Evolutionary conservation across 768 basidiomycete genomes (phyloP).

Genomic region (Tricholoma terreum): DNA sequence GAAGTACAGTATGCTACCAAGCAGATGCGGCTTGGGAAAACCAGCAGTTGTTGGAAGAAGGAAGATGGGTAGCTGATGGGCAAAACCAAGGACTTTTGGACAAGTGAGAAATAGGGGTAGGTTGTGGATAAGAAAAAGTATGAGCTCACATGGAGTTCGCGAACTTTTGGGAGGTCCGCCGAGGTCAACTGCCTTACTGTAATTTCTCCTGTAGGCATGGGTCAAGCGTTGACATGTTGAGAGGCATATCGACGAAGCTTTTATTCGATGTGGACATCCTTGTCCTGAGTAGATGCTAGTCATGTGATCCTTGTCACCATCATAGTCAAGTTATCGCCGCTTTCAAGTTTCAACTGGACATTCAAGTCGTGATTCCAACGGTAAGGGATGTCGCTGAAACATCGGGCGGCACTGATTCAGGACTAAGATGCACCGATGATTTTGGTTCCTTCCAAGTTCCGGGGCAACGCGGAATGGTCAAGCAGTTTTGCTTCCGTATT

Average conservation of each 20-base stretch:
- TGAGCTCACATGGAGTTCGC: slow-evolving; percentile 40
- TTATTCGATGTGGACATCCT: background rate
- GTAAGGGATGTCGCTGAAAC: background rate
- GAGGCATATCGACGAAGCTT: background rate
- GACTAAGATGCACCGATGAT: background rate
- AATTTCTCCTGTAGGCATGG: slow-evolving; percentile 22
- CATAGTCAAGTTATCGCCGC: too few species aligned
- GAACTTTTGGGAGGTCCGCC: slow-evolving; percentile 31
- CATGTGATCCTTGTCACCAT: too few species aligned
- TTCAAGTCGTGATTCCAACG: background rate
- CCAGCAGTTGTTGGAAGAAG: slow-evolving; percentile 46
- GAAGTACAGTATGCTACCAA: slow-evolving; percentile 35
- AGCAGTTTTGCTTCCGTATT: slow-evolving; percentile 20
- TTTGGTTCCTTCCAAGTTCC: slow-evolving; percentile 12
- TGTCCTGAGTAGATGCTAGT: background rate
- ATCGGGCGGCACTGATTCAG: background rate
- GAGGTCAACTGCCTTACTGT: slow-evolving; percentile 33
- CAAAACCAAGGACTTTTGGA: slow-evolving; percentile 30
- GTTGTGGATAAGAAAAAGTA: background rate
- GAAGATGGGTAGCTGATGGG: slow-evolving; percentile 40
- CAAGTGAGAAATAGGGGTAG: background rate
- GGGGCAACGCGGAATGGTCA: slow-evolving; percentile 39
- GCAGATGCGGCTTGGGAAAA: slow-evolving; percentile 38
- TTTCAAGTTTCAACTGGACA: background rate
- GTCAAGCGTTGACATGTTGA: slow-evolving; percentile 1